These are phyloP conservation scores for Umbelopsis isabellina DNA, from an alignment of 192 early-diverging fungal genomes.

Conservation along the genomic window DNA sequence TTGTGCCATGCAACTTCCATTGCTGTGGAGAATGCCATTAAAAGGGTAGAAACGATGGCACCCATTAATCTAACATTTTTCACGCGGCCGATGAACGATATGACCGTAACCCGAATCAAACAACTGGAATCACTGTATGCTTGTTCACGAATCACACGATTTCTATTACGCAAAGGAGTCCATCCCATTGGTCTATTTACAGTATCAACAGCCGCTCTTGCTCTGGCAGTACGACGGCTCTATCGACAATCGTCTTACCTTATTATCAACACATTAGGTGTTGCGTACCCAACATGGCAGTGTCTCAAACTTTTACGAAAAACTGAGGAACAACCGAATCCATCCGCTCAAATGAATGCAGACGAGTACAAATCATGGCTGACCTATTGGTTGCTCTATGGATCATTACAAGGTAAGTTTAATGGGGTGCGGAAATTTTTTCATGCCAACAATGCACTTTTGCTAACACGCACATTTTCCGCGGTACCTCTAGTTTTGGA, in stretches of 20 bases:
- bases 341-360: conserved; percentile 32
- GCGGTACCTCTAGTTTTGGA: conserved; percentile 42
- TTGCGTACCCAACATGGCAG: conserved; percentile 52
- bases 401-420: conserved; percentile 47
- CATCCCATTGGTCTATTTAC: conserved; percentile 30
- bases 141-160: conserved; percentile 15
- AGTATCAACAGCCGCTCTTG: conserved; percentile 21
- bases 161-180: conserved; percentile 28
- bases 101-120: conserved; percentile 19
- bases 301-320: conserved; percentile 50
- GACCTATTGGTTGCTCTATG: conserved; percentile 64
- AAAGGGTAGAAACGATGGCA: conserved; percentile 12
- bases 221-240: conserved; percentile 31
- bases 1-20: conserved; percentile 24
- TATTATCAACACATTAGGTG: conserved; percentile 49
- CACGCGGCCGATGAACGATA: conserved; percentile 19
- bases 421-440: not conserved
- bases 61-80: conserved; percentile 33
- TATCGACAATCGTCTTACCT: conserved; percentile 46
- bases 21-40: not conserved
- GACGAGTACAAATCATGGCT: conserved; percentile 55
- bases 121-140: conserved; percentile 28
- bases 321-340: conserved; percentile 29
- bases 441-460: not conserved
- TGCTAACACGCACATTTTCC: too few species aligned